Conservation (phyloP, 345 rosid genomes). For the Cochlearia excelsa region DNA sequence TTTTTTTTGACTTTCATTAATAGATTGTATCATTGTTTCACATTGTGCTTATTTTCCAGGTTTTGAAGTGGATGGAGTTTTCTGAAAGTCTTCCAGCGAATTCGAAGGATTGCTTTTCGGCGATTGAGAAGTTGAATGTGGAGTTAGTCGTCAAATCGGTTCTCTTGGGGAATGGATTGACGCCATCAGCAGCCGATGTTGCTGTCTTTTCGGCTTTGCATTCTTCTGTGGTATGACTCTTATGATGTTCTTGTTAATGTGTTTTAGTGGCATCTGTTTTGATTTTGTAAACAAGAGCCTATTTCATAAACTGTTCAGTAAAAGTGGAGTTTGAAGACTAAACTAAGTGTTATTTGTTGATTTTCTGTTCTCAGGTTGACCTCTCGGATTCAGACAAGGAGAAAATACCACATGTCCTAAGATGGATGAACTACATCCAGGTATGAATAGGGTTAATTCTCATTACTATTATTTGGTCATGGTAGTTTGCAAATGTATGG, state of each 20-base stretch:
- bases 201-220: constrained; percentile 63
- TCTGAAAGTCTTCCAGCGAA: constrained; percentile 53
- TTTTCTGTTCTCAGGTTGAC: constrained; percentile 45
- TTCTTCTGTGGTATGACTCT: constrained; percentile 56
- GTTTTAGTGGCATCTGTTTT: no score
- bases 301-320: background rate
- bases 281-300: no score
- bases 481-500: constrained; percentile 4
- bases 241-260: background rate
- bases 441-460: constrained; percentile 34
- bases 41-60: constrained; percentile 40
- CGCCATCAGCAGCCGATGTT: constrained; percentile 75
- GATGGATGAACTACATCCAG: constrained; percentile 94
- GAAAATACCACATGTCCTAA: constrained; percentile 59
- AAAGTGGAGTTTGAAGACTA: constrained; percentile 1
- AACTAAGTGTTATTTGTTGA: constrained; percentile 17
- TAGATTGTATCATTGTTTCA: background rate
- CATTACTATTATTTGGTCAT: constrained; percentile 5
- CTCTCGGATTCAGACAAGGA: constrained; percentile 50
- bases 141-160: constrained; percentile 65
- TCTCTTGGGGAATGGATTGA: constrained; percentile 65
- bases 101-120: constrained; percentile 44
- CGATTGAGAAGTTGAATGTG: constrained; percentile 52
- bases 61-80: constrained; percentile 67
- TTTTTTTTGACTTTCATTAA: constrained; percentile 11